These are phyloP conservation scores for Pythium utonaiense DNA, from an alignment of 352 stramenopile genomes.

Conservation along the genomic window DNA sequence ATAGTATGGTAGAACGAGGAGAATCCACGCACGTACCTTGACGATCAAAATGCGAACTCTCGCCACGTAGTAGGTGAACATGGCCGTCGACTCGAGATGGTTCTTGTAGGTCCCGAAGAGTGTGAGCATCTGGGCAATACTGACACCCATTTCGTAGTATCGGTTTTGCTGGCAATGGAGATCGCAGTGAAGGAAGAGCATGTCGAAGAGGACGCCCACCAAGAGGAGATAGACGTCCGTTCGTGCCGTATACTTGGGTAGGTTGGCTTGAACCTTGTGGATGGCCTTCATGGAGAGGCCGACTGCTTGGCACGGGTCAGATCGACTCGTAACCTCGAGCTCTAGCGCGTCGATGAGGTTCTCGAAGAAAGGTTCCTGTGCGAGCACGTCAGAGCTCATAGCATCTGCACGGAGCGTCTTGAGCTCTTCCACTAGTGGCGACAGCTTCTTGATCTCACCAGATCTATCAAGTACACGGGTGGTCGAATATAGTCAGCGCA, in stretches of 20 bases:
- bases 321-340: slow-evolving; percentile 26
- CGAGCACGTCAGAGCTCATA: background rate
- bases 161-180: slow-evolving; percentile 53
- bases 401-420: slow-evolving; percentile 18
- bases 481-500: no score
- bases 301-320: slow-evolving; percentile 43
- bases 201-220: slow-evolving; percentile 60
- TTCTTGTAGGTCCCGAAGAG: slow-evolving; percentile 49
- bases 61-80: slow-evolving; percentile 51
- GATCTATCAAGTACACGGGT: slow-evolving; percentile 28
- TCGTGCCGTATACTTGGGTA: slow-evolving; percentile 35
- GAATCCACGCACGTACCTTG: slow-evolving; percentile 59
- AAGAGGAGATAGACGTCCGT: slow-evolving; percentile 44
- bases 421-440: slow-evolving; percentile 31
- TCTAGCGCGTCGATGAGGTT: slow-evolving; percentile 54
- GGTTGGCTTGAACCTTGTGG: slow-evolving; percentile 43
- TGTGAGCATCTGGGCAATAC: slow-evolving; percentile 52
- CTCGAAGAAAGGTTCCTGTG: slow-evolving; percentile 36
- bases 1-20: background rate
- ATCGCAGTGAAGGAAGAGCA: slow-evolving; percentile 62
- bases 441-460: slow-evolving; percentile 43
- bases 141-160: slow-evolving; percentile 62
- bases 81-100: slow-evolving; percentile 38
- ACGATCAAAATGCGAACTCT: slow-evolving; percentile 58
- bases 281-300: slow-evolving; percentile 49